phyloP scores from a whole-genome alignment of 1,284 basidiomycete genomes.

The Cerioporus squamosus region DNA sequence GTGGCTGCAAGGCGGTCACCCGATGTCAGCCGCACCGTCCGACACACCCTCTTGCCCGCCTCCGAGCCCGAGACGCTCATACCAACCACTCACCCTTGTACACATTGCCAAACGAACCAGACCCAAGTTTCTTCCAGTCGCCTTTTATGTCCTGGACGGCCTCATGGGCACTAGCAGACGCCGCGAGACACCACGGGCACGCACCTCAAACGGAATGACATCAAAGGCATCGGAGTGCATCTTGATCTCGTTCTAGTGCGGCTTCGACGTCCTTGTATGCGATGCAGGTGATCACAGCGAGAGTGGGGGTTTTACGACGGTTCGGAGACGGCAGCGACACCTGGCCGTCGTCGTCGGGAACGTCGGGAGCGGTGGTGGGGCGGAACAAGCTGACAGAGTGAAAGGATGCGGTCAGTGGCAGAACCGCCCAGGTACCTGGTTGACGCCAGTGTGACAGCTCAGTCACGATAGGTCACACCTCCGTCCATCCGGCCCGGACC shows the following conservation, averaged over 20 bases:
- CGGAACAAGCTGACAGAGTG: constrained; percentile 13
- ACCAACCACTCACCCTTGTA: constrained; percentile 68
- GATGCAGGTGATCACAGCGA: no score
- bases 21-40: constrained; percentile 3
- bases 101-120: constrained; percentile 92
- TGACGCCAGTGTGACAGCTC: constrained; percentile 1
- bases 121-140: constrained; percentile 86
- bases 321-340: constrained; percentile 9
- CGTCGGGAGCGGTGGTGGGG: constrained; percentile 18
- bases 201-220: constrained; percentile 79
- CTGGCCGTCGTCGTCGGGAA: constrained; percentile 18
- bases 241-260: constrained; percentile 16
- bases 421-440: constrained; percentile 10
- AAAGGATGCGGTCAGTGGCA: constrained; percentile 5
- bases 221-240: constrained; percentile 72
- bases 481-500: background rate
- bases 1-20: constrained; percentile 52
- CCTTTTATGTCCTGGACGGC: constrained; percentile 80
- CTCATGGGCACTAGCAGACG: constrained; percentile 12
- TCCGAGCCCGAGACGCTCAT: background rate
- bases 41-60: constrained; percentile 9
- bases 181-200: constrained; percentile 26
- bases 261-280: no score
- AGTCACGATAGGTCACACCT: no score
- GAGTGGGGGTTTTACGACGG: background rate